Base-by-base conservation (phyloP, 2,329 filamentous ascomycete genomes). In the Pseudogymnoascus sp. region DNA sequence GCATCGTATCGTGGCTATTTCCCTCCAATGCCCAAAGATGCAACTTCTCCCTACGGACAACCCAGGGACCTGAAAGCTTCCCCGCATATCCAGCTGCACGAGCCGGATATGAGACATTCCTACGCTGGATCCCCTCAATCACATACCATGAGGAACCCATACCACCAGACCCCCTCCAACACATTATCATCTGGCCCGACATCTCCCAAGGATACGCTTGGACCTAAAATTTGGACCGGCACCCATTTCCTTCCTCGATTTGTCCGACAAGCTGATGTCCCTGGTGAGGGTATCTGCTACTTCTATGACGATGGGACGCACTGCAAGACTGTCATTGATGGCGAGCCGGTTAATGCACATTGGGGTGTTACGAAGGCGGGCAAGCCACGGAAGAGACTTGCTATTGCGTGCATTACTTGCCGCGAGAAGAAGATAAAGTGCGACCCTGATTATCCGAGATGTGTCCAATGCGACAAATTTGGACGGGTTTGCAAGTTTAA, bases 391-490 rank as follows among this genome's bases (percentile, higher is more conserved):
- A 97, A 97, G 78, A 83, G 93, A 64, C 81, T 96, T 64, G 92
- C 93, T 23, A 92, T 96, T 73, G 91, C 91, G n/a, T 97, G 93
- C 73, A 82, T 96, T 64, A 95, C 91, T 11, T 97, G 93, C 74
- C 85, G 93, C 61, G 92, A 96, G 77, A 97, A 96, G 85, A 97
- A 96, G 81, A 96, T 97, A 78, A 96, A 96, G 75, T 97, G 93
- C 72, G 91, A 96, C 68, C 93, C 92, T 1, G 91, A 93, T 69
- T 88, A 86, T 68, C 90, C 90, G 40, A 91, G 91, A 69, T 97
- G 93, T 70, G 84, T 93, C 62, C 92, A 96, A 76, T 97, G 93
- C 74, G 89, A 95, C 73, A 96, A 96, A 77, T 93, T 93, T 72
- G 91, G 92, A 63, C 84, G 91, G 59, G 81, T 88, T 16, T 96